Percentiles rank a stretch among this genome's conserved stretches.
phyloP scores from a whole-genome alignment of 108 stramenopile genomes.

The Skeletonema tropicum region DNA sequence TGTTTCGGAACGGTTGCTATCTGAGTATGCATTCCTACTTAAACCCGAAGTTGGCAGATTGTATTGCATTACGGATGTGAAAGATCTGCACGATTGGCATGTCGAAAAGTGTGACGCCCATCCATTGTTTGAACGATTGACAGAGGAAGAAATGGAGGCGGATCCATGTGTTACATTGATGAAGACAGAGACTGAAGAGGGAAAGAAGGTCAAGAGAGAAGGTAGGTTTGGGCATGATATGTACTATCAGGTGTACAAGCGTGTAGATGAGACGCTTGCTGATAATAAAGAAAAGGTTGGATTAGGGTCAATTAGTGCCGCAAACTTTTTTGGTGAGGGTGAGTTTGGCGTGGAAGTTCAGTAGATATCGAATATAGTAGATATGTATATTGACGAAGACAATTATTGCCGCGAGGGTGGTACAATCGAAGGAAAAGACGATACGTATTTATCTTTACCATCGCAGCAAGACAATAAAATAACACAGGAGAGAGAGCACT shows the following conservation, averaged over 20 bases:
- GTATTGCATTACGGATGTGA: conserved; percentile 96
- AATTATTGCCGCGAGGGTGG: background rate
- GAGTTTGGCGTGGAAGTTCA: conserved; percentile 46
- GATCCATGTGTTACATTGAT: conserved; percentile 92
- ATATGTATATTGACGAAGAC: background rate
- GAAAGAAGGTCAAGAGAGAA: conserved; percentile 91
- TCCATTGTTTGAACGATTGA: conserved; percentile 77
- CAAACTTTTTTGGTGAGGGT: conserved; percentile 38
- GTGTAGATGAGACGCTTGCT: conserved; percentile 31
- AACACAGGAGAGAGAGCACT: background rate
- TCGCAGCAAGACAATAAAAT: background rate
- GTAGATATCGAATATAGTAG: background rate
- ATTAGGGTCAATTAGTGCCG: conserved; percentile 13
- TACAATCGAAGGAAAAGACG: background rate
- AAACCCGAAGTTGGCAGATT: conserved; percentile 68
- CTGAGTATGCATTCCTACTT: conserved; percentile 94
- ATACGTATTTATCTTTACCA: background rate
- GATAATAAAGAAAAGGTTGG: background rate
- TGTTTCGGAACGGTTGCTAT: conserved; percentile 74
- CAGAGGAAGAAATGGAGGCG: conserved; percentile 59
- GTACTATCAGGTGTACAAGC: conserved; percentile 79
- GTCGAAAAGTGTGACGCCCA: conserved; percentile 85
- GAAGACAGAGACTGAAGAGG: conserved; percentile 94
- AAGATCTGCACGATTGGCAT: conserved; percentile 96
- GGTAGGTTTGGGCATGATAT: conserved; percentile 69